Evolutionary conservation across 2,329 filamentous ascomycete genomes (phyloP), one percentile per base, ranked within the genome.

Genomic region (Cladosporium sp.): DNA sequence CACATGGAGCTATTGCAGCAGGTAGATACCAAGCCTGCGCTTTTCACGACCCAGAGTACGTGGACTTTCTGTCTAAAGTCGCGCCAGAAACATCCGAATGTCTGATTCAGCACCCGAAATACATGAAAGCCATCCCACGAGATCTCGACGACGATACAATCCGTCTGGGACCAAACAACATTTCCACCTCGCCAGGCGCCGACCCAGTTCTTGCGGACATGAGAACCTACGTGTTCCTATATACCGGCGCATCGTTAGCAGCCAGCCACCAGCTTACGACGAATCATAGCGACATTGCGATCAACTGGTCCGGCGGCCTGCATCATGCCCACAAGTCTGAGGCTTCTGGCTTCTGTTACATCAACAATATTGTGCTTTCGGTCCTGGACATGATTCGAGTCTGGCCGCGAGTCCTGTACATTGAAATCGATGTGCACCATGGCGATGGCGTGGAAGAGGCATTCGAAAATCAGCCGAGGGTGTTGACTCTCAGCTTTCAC

Each of bases 171-270:
- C 85, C 82, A 54, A 95, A 88, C 74, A 95, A 93, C 60, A 82
- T 96, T 15, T 59, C 57, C 32, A 56, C 56, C 7, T 55, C 51
- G 12, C 58, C 57, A 15, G 86, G 90, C 15, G 91, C 90, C 53
- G 92, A 97, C 64, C 92, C 92, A n/a, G 83, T 97, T 42, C 96
- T 97, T 63, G 90, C 96, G 63, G 92, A 92, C 1, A 78, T 97
- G 13, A 96, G 89, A 74, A 85, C 95, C 66, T 97, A 96, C 72
- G 95, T 91, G 64, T 91, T 89, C 32, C 83, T 95, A 61, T 96
- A 95, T 60, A 86, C 89, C 1, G 92, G 92, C 36, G 88, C 87
- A 41, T 92, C 89, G 3, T 79, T 96, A 50, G 89, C 96, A 65
- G 92, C 91, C 13, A 90, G 92, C 17, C 83, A 89, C 54, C 95